These are phyloP conservation scores for Lachnellula arida DNA, from an alignment of 2,329 filamentous ascomycete species.

Conservation along the genomic window DNA sequence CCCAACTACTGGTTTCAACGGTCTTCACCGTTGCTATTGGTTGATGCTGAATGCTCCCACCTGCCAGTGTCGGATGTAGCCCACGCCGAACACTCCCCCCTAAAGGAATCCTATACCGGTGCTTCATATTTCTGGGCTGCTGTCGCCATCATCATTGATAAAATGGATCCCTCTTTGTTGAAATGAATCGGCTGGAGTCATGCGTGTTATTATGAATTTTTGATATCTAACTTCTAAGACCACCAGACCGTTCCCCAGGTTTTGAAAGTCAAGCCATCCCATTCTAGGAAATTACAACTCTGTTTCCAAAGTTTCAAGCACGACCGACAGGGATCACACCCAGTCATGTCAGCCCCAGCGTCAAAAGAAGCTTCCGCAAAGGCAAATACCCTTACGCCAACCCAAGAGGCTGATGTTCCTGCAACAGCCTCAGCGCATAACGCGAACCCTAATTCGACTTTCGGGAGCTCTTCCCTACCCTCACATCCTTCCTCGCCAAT, in stretches of 20 bases:
- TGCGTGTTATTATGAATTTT: no score
- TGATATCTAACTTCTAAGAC: no score
- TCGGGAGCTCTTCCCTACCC: constrained; percentile 5
- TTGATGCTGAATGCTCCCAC: no score
- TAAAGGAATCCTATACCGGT: no score
- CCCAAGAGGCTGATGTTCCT: neutral
- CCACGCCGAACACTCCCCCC: no score
- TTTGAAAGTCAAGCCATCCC: neutral
- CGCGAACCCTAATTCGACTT: constrained; percentile 20
- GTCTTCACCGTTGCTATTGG: no score
- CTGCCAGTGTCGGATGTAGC: no score
- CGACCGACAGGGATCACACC: neutral
- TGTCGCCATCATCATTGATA: no score
- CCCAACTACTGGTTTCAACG: neutral
- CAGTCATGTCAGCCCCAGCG: constrained; percentile 15
- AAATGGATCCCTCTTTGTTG: no score
- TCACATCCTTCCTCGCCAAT: constrained; percentile 8
- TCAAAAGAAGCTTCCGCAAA: neutral
- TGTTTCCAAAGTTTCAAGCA: neutral
- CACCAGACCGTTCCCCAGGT: neutral
- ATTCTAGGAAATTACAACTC: neutral
- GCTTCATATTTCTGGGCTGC: no score
- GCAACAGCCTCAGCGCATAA: constrained; percentile 5
- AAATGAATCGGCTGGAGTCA: no score
- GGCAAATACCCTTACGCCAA: constrained; percentile 14